Evolutionary conservation across 257 asterid species (phyloP).

Genomic region (Oldenlandia corymbosa): DNA sequence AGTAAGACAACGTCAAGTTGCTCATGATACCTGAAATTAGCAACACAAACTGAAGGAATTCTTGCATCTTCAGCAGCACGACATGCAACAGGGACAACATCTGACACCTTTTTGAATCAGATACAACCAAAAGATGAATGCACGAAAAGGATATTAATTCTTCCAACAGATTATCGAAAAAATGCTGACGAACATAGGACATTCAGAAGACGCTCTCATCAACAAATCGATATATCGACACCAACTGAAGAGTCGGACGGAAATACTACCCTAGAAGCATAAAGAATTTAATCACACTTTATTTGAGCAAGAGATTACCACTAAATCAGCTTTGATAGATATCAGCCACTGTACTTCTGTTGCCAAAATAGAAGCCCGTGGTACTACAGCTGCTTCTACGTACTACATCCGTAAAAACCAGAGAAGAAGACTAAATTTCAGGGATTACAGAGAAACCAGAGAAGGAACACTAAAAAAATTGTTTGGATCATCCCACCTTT

Average conservation of each 20-base stretch:
- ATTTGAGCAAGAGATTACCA: conserved; percentile 38
- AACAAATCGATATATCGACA: not conserved
- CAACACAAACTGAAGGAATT: conserved; percentile 56
- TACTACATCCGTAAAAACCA: conserved; percentile 35
- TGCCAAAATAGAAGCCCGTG: conserved; percentile 53
- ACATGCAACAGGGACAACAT: conserved; percentile 67
- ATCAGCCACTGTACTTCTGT: conserved; percentile 62
- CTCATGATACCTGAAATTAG: conserved; percentile 54
- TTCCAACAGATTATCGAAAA: not conserved
- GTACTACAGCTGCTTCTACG: conserved; percentile 45
- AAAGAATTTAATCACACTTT: not conserved
- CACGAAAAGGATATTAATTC: not conserved
- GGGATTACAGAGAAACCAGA: not conserved
- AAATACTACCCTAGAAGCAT: not conserved
- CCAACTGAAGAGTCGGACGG: not conserved
- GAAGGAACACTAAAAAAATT: not conserved
- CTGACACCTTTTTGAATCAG: conserved; percentile 48
- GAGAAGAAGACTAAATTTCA: conserved; percentile 9
- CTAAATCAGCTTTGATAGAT: conserved; percentile 62
- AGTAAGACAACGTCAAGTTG: not conserved
- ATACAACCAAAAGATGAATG: not conserved
- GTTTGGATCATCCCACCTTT: conserved; percentile 28
- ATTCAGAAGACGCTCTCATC: not conserved
- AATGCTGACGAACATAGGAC: not conserved
- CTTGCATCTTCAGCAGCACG: conserved; percentile 70